phyloP scores from a whole-genome alignment of 2,329 filamentous ascomycete genomes.

The Trichoderma harzianum region DNA sequence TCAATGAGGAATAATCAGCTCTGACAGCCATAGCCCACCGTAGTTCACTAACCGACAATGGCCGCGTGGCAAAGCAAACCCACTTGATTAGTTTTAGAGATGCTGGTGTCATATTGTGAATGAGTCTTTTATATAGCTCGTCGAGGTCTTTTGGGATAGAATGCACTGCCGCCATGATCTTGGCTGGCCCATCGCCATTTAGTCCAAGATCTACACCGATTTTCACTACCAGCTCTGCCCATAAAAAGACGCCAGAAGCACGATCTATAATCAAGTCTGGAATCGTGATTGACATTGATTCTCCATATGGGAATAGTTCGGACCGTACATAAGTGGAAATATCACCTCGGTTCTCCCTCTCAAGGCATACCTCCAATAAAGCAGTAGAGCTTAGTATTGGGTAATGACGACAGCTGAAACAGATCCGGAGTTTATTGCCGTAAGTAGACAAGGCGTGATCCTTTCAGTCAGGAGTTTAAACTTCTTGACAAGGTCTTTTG shows the following conservation, averaged over 20 bases:
- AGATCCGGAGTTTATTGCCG: constrained; percentile 25
- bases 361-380: constrained; percentile 28
- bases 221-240: constrained; percentile 32
- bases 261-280: constrained; percentile 24
- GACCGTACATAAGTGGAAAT: constrained; percentile 29
- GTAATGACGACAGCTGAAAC: constrained; percentile 34
- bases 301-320: background rate
- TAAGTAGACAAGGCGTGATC: background rate
- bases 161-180: constrained; percentile 25
- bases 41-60: constrained; percentile 29
- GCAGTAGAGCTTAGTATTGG: constrained; percentile 23
- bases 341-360: constrained; percentile 31
- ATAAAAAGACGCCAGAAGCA: constrained; percentile 36
- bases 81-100: constrained; percentile 32
- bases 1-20: constrained; percentile 23
- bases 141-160: constrained; percentile 26
- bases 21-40: constrained; percentile 32
- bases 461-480: constrained; percentile 20
- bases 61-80: constrained; percentile 31
- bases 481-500: constrained; percentile 20
- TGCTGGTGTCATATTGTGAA: constrained; percentile 20
- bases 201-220: constrained; percentile 7
- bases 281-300: background rate
- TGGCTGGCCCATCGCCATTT: background rate
- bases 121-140: constrained; percentile 26